Conservation (phyloP, 179 eudicot species). For the Nepenthes alata region DNA sequence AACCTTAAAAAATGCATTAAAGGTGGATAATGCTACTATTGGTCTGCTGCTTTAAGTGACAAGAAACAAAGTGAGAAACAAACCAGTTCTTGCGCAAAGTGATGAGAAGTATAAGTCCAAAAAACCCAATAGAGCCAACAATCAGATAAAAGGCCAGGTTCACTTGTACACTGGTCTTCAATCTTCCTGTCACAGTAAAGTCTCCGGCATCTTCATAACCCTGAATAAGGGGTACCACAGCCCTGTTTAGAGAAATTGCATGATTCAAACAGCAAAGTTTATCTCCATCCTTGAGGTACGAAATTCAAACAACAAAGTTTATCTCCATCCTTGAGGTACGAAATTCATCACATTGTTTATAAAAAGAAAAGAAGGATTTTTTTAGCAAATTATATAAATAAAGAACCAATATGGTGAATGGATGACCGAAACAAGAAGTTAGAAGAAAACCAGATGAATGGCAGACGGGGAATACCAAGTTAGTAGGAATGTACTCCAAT, state of each 20-base stretch:
- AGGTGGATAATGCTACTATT: no score
- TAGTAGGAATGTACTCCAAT: conserved; percentile 89
- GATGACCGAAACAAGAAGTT: neutral
- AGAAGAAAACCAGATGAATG: neutral
- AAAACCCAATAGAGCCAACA: conserved; percentile 61
- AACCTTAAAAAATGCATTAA: no score
- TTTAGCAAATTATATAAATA: neutral
- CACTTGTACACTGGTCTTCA: conserved; percentile 74
- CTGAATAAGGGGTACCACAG: conserved; percentile 86
- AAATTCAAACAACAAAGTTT: neutral
- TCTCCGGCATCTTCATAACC: conserved; percentile 97
- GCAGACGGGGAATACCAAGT: conserved; percentile 52
- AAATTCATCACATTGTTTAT: no score
- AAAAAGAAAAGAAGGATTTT: neutral
- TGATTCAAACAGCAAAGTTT: conserved; percentile 32
- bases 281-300: conserved; percentile 8
- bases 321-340: no score
- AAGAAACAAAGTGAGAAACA: conserved; percentile 7
- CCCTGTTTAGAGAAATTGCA: conserved; percentile 62
- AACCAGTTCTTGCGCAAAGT: conserved; percentile 44
- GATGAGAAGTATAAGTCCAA: conserved; percentile 71
- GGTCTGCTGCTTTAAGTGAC: no score
- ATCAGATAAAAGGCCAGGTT: conserved; percentile 68
- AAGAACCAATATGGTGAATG: neutral
- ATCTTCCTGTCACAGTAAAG: conserved; percentile 63